Evolutionary conservation across 202 grass and related monocot genomes (phyloP).

Genomic region (Zoysia matrella): DNA sequence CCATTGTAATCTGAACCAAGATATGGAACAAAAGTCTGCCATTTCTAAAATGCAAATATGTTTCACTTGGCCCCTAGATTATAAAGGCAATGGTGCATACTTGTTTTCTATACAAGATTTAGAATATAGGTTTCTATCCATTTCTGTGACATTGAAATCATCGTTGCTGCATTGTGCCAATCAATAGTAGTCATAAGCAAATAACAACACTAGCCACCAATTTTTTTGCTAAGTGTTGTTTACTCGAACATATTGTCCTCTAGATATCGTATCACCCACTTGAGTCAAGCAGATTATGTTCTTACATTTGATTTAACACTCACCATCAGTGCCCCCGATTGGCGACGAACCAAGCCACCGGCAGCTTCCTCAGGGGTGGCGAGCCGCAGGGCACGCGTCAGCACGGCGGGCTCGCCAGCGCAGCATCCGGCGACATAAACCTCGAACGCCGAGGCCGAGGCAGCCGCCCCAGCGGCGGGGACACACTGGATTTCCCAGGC

Average conservation of each 20-base stretch:
- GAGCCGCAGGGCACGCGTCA: conserved; percentile 46
- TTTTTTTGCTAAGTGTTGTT: background rate
- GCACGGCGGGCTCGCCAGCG: conserved; percentile 35
- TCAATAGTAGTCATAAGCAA: conserved; percentile 14
- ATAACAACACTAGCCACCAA: background rate
- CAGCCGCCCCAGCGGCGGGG: conserved; percentile 26
- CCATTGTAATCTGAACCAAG: background rate
- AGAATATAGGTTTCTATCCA: too few relatives aligned
- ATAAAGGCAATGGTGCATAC: too few relatives aligned
- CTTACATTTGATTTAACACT: conserved; percentile 5
- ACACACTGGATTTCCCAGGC: conserved; percentile 54
- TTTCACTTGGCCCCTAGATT: too few relatives aligned
- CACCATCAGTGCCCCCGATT: conserved; percentile 21
- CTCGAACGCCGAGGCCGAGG: conserved; percentile 40
- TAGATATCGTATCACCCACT: background rate
- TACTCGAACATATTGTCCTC: background rate
- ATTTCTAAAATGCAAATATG: too few relatives aligned
- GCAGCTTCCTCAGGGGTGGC: conserved; percentile 40
- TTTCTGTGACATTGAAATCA: too few relatives aligned
- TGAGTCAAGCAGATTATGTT: background rate
- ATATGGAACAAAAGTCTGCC: too few relatives aligned
- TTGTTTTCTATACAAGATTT: too few relatives aligned
- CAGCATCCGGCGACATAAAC: conserved; percentile 58
- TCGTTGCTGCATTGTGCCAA: background rate
- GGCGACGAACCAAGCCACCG: conserved; percentile 33